These are phyloP conservation scores for Neurospora sp. DNA, from an alignment of 2,329 filamentous ascomycete genomes.

Conservation along the genomic window DNA sequence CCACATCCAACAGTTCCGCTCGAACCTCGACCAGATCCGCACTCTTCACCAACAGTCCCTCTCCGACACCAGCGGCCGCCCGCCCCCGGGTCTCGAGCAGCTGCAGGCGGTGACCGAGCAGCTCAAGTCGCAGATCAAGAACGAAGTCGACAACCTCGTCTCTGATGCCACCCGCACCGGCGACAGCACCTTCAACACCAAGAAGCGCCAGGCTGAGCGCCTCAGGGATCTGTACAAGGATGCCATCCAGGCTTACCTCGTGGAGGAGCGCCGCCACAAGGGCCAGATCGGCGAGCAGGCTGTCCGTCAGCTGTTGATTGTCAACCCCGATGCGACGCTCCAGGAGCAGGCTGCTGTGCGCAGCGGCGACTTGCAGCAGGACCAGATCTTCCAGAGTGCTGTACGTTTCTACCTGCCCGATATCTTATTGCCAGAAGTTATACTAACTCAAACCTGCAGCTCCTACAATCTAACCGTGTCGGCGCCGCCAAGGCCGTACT, in stretches of 20 bases:
- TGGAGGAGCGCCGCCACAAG: slow-evolving; percentile 62
- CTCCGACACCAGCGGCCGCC: slow-evolving; percentile 48
- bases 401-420: slow-evolving; percentile 37
- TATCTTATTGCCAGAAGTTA: neutral
- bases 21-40: slow-evolving; percentile 56
- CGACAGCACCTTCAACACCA: slow-evolving; percentile 51
- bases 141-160: slow-evolving; percentile 69
- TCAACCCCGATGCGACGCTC: slow-evolving; percentile 70
- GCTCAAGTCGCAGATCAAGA: slow-evolving; percentile 61
- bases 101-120: slow-evolving; percentile 57
- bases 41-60: slow-evolving; percentile 63
- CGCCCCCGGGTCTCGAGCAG: slow-evolving; percentile 51
- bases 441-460: slow-evolving; percentile 31
- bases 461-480: slow-evolving; percentile 58
- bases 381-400: slow-evolving; percentile 74
- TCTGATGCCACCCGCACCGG: slow-evolving; percentile 55
- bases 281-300: slow-evolving; percentile 68
- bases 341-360: slow-evolving; percentile 57
- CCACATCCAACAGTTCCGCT: slow-evolving; percentile 57
- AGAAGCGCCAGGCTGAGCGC: slow-evolving; percentile 58
- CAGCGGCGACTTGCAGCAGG: slow-evolving; percentile 62
- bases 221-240: slow-evolving; percentile 64
- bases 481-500: slow-evolving; percentile 65
- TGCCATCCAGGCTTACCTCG: slow-evolving; percentile 59
- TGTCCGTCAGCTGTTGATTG: slow-evolving; percentile 69